Percentiles rank a stretch among this genome's conserved stretches.
Evolutionary conservation across 352 stramenopile species (phyloP).

Genomic region (Globisporangium parvum): DNA sequence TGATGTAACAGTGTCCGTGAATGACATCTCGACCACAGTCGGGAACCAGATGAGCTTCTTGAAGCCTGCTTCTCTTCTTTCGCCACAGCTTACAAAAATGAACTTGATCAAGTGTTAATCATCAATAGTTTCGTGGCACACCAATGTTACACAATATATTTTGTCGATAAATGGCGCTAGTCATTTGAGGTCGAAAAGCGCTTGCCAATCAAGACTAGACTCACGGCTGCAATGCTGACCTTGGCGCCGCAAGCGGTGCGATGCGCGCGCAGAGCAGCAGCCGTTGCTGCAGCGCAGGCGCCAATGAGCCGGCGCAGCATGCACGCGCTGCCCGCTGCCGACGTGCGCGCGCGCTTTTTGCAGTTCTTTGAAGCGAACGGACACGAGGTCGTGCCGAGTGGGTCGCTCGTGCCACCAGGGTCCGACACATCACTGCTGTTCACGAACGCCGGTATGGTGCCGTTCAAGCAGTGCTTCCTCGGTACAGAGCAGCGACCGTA

Average conservation of each 20-base stretch:
- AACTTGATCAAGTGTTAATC: too few relatives aligned
- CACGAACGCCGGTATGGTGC: constrained; percentile 97
- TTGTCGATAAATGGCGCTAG: too few relatives aligned
- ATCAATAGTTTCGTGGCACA: too few relatives aligned
- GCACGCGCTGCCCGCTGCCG: constrained; percentile 33
- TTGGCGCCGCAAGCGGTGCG: not conserved
- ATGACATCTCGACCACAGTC: too few relatives aligned
- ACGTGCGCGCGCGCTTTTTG: constrained; percentile 55
- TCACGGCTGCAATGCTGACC: too few relatives aligned
- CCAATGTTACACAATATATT: too few relatives aligned
- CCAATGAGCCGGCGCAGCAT: constrained; percentile 13
- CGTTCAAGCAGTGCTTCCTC: constrained; percentile 91
- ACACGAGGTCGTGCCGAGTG: constrained; percentile 58
- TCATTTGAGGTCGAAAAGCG: too few relatives aligned
- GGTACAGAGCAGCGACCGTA: constrained; percentile 76
- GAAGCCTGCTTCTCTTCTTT: too few relatives aligned
- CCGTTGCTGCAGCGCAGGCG: not conserved
- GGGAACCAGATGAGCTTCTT: too few relatives aligned
- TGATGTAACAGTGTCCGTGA: too few relatives aligned
- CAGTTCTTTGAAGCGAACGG: constrained; percentile 59
- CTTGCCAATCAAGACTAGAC: too few relatives aligned
- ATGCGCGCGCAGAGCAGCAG: not conserved
- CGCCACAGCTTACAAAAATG: too few relatives aligned
- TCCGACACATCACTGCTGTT: constrained; percentile 94
- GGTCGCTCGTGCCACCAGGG: constrained; percentile 73